These are phyloP conservation scores for Botryotinia globosa DNA, from an alignment of 2,329 filamentous ascomycete species.

Conservation along the genomic window DNA sequence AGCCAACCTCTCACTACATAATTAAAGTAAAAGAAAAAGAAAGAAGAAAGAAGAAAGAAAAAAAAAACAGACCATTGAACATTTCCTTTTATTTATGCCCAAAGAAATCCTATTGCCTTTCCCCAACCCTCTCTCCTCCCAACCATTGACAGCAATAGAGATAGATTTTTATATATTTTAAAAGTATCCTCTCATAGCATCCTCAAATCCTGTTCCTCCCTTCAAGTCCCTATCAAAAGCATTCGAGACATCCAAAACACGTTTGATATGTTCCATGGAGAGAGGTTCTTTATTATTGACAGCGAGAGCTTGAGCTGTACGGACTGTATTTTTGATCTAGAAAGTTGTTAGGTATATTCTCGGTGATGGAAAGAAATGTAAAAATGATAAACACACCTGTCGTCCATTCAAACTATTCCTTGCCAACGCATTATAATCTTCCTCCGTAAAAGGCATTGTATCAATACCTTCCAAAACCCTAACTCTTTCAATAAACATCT, in stretches of 20 bases:
- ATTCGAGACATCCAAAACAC: constrained; percentile 80
- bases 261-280: constrained; percentile 74
- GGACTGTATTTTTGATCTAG: constrained; percentile 81
- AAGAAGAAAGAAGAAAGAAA: no score
- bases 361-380: not conserved
- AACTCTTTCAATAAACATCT: constrained; percentile 76
- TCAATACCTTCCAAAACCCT: constrained; percentile 60
- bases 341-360: not conserved
- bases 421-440: constrained; percentile 65
- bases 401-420: constrained; percentile 67
- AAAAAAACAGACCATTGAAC: not conserved
- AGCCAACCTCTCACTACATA: not conserved
- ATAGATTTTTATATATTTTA: constrained; percentile 24
- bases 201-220: constrained; percentile 74
- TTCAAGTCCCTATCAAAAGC: constrained; percentile 81
- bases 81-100: not conserved
- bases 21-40: not conserved
- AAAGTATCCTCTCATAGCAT: constrained; percentile 79
- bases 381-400: constrained; percentile 47
- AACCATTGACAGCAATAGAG: not conserved
- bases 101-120: not conserved
- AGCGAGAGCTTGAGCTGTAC: constrained; percentile 78
- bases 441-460: constrained; percentile 60
- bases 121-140: no score
- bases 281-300: constrained; percentile 70